Conservation (phyloP, 257 asterid genomes). For the Anisodus tanguticus region DNA sequence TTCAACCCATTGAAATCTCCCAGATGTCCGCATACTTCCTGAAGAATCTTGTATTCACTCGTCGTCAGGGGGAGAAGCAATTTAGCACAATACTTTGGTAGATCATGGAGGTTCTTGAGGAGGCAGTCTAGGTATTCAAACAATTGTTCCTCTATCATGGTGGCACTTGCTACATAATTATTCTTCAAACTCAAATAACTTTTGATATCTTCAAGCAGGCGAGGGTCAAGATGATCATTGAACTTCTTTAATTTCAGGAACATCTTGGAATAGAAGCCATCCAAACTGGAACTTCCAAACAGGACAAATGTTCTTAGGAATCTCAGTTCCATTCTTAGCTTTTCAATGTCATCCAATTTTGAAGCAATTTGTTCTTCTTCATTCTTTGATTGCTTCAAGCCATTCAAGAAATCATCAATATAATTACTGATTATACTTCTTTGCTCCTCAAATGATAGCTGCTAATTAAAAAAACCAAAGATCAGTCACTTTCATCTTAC, state of each 20-base stretch:
- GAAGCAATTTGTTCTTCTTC: not conserved
- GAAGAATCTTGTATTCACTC: not conserved
- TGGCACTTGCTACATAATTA: not conserved
- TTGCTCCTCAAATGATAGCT: not conserved
- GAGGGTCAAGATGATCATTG: not conserved
- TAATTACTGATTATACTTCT: not conserved
- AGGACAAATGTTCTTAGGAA: not conserved
- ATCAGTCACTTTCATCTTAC: not conserved
- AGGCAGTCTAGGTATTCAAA: not conserved
- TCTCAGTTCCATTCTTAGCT: not conserved
- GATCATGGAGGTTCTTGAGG: not conserved
- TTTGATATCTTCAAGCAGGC: not conserved
- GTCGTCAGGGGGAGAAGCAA: not conserved
- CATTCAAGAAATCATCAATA: not conserved
- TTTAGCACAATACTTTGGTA: not conserved
- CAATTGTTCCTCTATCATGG: not conserved
- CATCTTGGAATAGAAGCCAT: not conserved
- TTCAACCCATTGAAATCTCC: not conserved
- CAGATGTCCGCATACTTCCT: not conserved
- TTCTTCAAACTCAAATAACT: not conserved
- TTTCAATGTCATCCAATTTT: not conserved
- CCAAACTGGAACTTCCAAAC: not conserved
- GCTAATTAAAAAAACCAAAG: not conserved
- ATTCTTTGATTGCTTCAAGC: not conserved
- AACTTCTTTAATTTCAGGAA: rapidly evolving